phyloP scores from a whole-genome alignment of 1,284 basidiomycete species.

The Meira miltonrushii region DNA sequence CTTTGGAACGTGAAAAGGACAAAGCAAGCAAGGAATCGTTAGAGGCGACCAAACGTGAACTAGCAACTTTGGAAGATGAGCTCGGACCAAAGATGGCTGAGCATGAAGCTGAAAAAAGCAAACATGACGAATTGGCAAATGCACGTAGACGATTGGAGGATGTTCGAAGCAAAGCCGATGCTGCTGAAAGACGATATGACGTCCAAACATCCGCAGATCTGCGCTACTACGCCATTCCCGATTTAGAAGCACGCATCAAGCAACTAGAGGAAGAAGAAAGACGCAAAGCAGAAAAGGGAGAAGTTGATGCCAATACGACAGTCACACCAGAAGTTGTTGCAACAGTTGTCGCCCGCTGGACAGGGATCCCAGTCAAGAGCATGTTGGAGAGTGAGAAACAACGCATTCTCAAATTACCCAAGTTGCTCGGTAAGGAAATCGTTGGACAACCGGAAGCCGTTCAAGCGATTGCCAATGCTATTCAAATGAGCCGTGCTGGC shows the following conservation, averaged over 20 bases:
- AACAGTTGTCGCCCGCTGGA: constrained; percentile 59
- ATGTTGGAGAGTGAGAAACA: constrained; percentile 52
- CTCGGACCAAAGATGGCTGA: constrained; percentile 80
- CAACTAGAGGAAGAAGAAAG: constrained; percentile 57
- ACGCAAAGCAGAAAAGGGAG: constrained; percentile 52
- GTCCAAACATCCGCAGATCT: constrained; percentile 65
- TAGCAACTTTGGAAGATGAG: constrained; percentile 81
- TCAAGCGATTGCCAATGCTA: constrained; percentile 60
- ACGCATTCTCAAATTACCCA: constrained; percentile 47
- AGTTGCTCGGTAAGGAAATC: constrained; percentile 50
- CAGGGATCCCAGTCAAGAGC: constrained; percentile 53
- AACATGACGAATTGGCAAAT: constrained; percentile 77
- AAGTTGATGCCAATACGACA: constrained; percentile 45
- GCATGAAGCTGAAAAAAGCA: constrained; percentile 82
- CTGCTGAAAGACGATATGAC: constrained; percentile 77
- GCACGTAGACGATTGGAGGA: constrained; percentile 83
- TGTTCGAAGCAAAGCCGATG: constrained; percentile 83
- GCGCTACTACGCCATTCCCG: constrained; percentile 83
- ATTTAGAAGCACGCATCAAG: constrained; percentile 70
- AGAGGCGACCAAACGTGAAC: constrained; percentile 69
- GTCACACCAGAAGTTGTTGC: constrained; percentile 56
- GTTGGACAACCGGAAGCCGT: constrained; percentile 61
- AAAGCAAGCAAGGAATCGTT: constrained; percentile 81
- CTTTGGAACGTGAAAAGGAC: constrained; percentile 76
- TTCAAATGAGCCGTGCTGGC: constrained; percentile 60